These are phyloP conservation scores for Uncinocarpus reesii DNA, from an alignment of 2,329 filamentous ascomycete species.

Conservation along the genomic window DNA sequence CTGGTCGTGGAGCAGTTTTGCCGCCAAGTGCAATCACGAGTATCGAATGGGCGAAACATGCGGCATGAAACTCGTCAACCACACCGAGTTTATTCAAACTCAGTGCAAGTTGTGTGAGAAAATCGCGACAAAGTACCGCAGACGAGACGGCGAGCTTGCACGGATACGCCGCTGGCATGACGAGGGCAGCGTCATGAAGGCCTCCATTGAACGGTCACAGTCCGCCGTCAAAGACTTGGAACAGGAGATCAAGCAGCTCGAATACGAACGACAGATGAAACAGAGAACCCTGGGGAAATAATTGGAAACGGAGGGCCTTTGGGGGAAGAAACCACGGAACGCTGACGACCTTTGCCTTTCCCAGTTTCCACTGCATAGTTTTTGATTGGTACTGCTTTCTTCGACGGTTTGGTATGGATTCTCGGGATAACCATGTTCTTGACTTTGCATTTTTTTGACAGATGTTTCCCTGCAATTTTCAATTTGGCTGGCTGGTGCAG, in stretches of 20 bases:
- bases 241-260: constrained; percentile 56
- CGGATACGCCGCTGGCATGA: constrained; percentile 67
- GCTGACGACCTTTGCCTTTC: constrained; percentile 13
- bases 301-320: constrained; percentile 4
- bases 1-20: constrained; percentile 92
- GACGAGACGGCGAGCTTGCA: constrained; percentile 60
- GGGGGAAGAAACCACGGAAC: neutral
- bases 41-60: constrained; percentile 95
- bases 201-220: constrained; percentile 55
- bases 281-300: constrained; percentile 23
- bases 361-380: constrained; percentile 16
- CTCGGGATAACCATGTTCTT: constrained; percentile 16
- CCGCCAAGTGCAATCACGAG: constrained; percentile 85
- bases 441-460: constrained; percentile 5
- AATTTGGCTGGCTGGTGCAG: constrained; percentile 12
- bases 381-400: constrained; percentile 16
- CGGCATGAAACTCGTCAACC: constrained; percentile 79
- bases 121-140: constrained; percentile 72
- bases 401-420: constrained; percentile 9
- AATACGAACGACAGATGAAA: constrained; percentile 44
- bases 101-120: constrained; percentile 81
- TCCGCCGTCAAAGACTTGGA: constrained; percentile 64
- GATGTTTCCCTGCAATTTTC: constrained; percentile 9
- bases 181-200: constrained; percentile 53
- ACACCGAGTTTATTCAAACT: constrained; percentile 52